Conservation (phyloP, 345 rosid genomes). For the Lenwebbia sp. region DNA sequence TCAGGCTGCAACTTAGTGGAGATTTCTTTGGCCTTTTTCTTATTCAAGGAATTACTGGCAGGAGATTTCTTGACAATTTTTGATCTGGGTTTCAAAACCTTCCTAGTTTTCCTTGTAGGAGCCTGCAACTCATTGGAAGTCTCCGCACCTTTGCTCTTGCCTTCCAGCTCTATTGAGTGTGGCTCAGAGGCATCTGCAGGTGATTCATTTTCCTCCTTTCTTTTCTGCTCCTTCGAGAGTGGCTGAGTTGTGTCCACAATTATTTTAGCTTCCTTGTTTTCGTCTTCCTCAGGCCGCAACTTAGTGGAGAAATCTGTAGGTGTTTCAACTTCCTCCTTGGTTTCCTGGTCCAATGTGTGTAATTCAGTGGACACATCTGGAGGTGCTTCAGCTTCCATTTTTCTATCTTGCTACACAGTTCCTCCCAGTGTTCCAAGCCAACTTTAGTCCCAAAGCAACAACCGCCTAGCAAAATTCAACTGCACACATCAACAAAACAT, state of each 20-base stretch:
- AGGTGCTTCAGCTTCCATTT: neutral
- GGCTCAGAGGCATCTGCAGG: neutral
- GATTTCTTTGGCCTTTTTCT: conserved; percentile 5
- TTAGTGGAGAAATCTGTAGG: neutral
- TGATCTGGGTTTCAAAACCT: conserved; percentile 23
- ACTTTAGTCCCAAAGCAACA: neutral
- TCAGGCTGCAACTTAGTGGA: neutral
- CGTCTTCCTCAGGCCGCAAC: neutral
- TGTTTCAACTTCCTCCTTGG: neutral
- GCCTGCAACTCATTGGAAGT: neutral
- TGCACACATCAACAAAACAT: neutral
- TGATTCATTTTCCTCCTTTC: neutral
- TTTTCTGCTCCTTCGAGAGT: neutral
- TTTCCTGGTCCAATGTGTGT: neutral
- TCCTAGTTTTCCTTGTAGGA: conserved; percentile 17
- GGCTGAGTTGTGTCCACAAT: neutral
- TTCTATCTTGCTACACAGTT: neutral
- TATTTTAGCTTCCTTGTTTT: neutral
- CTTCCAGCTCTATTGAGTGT: neutral
- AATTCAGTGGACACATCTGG: neutral
- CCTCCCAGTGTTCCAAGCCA: neutral
- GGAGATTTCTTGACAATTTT: conserved; percentile 28
- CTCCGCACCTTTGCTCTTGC: neutral
- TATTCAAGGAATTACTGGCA: conserved; percentile 12
- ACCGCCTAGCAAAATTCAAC: neutral